Conservation (phyloP, 2,329 filamentous ascomycete species). For the Metarhizium brunneum region DNA sequence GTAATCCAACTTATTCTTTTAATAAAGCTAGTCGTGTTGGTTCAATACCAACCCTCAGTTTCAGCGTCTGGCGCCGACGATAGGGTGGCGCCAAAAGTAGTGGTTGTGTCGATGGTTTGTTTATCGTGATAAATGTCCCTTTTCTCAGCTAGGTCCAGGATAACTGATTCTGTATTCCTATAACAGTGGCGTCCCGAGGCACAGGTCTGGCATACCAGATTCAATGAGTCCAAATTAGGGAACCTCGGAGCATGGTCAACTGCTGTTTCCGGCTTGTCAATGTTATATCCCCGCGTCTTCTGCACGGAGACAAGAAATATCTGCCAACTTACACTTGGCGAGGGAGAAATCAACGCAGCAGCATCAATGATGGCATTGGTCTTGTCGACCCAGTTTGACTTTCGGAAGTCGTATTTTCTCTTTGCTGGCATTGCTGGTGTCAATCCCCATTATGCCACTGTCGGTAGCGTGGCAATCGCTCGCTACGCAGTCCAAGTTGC, state of each 20-base stretch:
- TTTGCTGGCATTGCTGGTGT: slow-evolving; percentile 66
- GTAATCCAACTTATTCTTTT: neutral
- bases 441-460: slow-evolving; percentile 57
- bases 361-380: slow-evolving; percentile 53
- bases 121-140: neutral
- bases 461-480: slow-evolving; percentile 57
- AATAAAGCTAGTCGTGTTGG: neutral
- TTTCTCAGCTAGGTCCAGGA: too few relatives aligned
- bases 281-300: slow-evolving; percentile 54
- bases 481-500: slow-evolving; percentile 65
- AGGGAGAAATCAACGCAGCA: slow-evolving; percentile 68
- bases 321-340: slow-evolving; percentile 61
- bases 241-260: slow-evolving; percentile 48
- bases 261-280: slow-evolving; percentile 52
- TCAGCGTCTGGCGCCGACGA: neutral
- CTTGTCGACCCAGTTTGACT: slow-evolving; percentile 53
- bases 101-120: slow-evolving; percentile 50
- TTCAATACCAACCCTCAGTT: neutral
- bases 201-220: slow-evolving; percentile 49
- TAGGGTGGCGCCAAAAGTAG: slow-evolving; percentile 3
- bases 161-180: slow-evolving; percentile 1
- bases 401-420: slow-evolving; percentile 61
- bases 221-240: slow-evolving; percentile 35
- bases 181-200: slow-evolving; percentile 52
- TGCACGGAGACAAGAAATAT: slow-evolving; percentile 52